phyloP scores from a whole-genome alignment of 768 basidiomycete species.

The Boletus rubroflammeus region DNA sequence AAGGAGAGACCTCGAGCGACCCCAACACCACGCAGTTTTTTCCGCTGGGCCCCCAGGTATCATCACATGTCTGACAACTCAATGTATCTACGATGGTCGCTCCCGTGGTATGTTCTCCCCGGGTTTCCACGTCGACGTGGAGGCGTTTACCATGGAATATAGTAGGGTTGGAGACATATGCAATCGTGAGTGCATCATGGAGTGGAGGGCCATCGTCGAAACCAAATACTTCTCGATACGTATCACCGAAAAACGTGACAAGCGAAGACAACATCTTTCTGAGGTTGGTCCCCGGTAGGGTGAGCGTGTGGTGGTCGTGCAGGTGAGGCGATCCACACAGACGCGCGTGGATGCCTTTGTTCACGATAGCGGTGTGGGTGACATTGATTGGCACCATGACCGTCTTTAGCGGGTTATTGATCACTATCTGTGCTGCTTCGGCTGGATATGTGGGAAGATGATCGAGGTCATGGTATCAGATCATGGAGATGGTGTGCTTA shows the following conservation, averaged over 20 bases:
- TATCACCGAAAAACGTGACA: conserved; percentile 66
- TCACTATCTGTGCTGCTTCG: conserved; percentile 79
- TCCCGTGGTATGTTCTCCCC: conserved; percentile 61
- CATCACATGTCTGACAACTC: conserved; percentile 54
- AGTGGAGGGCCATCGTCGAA: conserved; percentile 84
- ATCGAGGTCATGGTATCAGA: neutral
- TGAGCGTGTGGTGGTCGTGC: conserved; percentile 15
- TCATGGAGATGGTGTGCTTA: conserved; percentile 37
- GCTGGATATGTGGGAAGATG: conserved; percentile 38
- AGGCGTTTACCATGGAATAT: conserved; percentile 62
- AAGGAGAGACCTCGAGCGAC: conserved; percentile 52
- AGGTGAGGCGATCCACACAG: conserved; percentile 46
- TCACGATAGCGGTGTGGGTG: conserved; percentile 82
- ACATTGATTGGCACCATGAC: conserved; percentile 86
- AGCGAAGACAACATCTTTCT: conserved; percentile 73
- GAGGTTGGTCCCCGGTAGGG: conserved; percentile 42
- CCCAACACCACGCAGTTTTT: conserved; percentile 76
- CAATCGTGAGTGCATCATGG: conserved; percentile 82
- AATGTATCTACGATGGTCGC: conserved; percentile 82
- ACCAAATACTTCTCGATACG: conserved; percentile 73
- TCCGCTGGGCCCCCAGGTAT: conserved; percentile 67
- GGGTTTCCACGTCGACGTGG: conserved; percentile 79
- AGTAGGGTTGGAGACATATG: conserved; percentile 66
- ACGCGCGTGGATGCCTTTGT: conserved; percentile 44
- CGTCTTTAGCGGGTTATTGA: conserved; percentile 64